These are phyloP conservation scores for Dysphania ambrosioides DNA, from an alignment of 148 eudicot species.

Conservation along the genomic window DNA sequence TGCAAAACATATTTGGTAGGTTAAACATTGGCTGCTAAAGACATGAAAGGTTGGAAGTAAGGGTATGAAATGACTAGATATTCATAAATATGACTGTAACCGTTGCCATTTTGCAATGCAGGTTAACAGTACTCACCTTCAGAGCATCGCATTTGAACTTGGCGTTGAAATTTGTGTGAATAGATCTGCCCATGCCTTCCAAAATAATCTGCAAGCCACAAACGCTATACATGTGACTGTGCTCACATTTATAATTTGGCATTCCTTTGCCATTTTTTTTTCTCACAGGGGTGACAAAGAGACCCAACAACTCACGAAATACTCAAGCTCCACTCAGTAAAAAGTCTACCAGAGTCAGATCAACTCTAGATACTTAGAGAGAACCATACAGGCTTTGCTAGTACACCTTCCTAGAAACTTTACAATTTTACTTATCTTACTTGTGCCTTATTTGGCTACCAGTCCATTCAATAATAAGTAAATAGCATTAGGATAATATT, in stretches of 20 bases:
- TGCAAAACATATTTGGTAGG: slow-evolving; percentile 29
- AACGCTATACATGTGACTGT: background rate
- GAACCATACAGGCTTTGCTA: no score
- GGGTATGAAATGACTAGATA: background rate
- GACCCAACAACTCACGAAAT: background rate
- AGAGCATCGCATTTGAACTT: slow-evolving; percentile 84
- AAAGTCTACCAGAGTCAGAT: background rate
- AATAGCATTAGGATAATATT: background rate
- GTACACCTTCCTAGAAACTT: no score
- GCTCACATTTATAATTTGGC: background rate
- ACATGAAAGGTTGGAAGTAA: no score
- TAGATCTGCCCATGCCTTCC: slow-evolving; percentile 98
- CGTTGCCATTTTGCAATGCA: background rate
- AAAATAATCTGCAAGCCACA: slow-evolving; percentile 66
- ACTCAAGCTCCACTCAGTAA: background rate
- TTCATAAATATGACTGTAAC: background rate
- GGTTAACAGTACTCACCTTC: slow-evolving; percentile 46
- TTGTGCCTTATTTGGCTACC: background rate
- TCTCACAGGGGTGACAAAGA: background rate
- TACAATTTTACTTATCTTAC: background rate
- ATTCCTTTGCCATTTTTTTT: background rate
- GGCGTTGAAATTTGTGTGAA: slow-evolving; percentile 91
- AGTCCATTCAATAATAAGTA: background rate
- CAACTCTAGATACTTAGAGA: background rate
- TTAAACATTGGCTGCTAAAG: background rate